A percentile compares a stretch with the other conserved stretches of the same genome.
phyloP scores from a whole-genome alignment of 805 yeast species.

The Candida broadrunensis region DNA sequence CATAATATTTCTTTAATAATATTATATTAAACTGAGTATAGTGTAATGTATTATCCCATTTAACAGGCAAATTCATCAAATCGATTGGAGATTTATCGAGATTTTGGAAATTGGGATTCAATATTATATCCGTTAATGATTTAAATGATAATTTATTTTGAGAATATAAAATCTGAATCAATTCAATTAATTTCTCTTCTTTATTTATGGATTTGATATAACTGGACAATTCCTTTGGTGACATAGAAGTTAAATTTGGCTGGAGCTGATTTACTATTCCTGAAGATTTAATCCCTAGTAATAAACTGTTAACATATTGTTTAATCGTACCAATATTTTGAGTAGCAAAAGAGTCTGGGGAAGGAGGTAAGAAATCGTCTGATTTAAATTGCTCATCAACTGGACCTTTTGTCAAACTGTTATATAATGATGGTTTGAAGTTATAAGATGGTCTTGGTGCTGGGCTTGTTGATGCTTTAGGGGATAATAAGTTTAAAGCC shows the following conservation, averaged over 20 bases:
- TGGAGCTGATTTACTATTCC: slow-evolving; percentile 4
- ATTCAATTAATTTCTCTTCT: slow-evolving; percentile 19
- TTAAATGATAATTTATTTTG: slow-evolving; percentile 24
- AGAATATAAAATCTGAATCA: slow-evolving; percentile 19
- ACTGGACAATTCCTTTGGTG: slow-evolving; percentile 13
- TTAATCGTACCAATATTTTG: background rate
- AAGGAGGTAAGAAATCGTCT: slow-evolving; percentile 4
- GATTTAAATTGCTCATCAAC: slow-evolving; percentile 24
- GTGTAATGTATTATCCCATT: slow-evolving; percentile 12
- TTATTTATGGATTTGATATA: slow-evolving; percentile 15
- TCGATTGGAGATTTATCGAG: slow-evolving; percentile 16
- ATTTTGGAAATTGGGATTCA: slow-evolving; percentile 22
- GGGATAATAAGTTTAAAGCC: slow-evolving; percentile 34
- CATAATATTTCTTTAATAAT: slow-evolving; percentile 34
- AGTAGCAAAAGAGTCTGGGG: background rate
- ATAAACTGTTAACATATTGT: slow-evolving; percentile 16
- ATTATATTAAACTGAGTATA: slow-evolving; percentile 27
- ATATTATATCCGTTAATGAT: slow-evolving; percentile 21
- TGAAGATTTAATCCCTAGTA: slow-evolving; percentile 21
- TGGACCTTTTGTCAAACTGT: slow-evolving; percentile 30
- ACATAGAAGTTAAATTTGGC: slow-evolving; percentile 13
- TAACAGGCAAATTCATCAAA: background rate
- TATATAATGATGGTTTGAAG: slow-evolving; percentile 33
- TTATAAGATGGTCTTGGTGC: background rate
- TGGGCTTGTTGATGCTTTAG: slow-evolving; percentile 8